Percentiles rank a stretch among this genome's conserved stretches.
phyloP scores from a whole-genome alignment of 495 filamentous ascomycete genomes.

The Penicillium chermesinum region DNA sequence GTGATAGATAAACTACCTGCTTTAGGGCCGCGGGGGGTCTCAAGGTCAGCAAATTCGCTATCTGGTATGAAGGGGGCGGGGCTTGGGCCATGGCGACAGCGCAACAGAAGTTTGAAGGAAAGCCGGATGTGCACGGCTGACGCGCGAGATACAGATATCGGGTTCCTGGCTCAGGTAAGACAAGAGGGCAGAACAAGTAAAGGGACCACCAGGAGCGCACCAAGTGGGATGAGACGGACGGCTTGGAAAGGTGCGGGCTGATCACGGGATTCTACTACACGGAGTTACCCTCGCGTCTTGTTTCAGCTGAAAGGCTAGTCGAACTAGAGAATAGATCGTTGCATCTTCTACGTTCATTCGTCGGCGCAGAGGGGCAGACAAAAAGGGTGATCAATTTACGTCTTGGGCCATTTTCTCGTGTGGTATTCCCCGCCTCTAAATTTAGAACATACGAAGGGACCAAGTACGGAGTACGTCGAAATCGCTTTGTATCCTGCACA shows the following conservation, averaged over 20 bases:
- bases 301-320: no score
- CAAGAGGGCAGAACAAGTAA: neutral
- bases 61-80: slow-evolving; percentile 33
- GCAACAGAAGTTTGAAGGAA: neutral
- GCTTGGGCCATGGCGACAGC: slow-evolving; percentile 13
- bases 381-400: neutral
- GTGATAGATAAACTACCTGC: slow-evolving; percentile 31
- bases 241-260: slow-evolving; percentile 2
- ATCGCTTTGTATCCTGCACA: no score
- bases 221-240: neutral
- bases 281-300: neutral
- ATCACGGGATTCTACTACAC: slow-evolving; percentile 12
- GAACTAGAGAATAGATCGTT: neutral
- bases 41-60: slow-evolving; percentile 30
- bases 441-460: neutral
- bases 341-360: neutral
- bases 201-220: slow-evolving; percentile 1
- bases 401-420: neutral
- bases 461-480: neutral
- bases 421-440: neutral
- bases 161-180: neutral
- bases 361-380: neutral
- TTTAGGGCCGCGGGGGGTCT: slow-evolving; percentile 23
- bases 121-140: neutral
- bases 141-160: neutral